Percentiles rank a stretch among this genome's conserved stretches.
These are phyloP conservation scores for Yamadazyma akitaensis DNA, from an alignment of 805 yeast species.

Conservation along the genomic window DNA sequence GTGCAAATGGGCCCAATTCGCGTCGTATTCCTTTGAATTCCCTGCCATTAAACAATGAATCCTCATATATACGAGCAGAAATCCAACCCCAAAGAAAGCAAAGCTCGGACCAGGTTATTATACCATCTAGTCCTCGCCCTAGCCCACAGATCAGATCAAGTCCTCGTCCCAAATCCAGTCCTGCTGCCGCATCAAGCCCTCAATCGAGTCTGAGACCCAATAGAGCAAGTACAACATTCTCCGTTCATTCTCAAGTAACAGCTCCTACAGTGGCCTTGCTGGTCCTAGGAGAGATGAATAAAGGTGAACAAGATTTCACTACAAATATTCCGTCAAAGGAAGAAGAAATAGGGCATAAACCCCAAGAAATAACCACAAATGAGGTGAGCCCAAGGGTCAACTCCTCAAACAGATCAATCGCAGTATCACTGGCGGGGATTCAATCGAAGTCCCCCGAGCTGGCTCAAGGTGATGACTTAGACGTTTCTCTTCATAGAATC, in stretches of 20 bases:
- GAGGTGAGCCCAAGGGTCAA: too few relatives aligned
- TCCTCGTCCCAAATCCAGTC: neutral
- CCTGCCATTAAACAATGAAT: conserved; percentile 3
- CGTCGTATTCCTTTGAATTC: neutral
- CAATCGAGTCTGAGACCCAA: conserved; percentile 5
- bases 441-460: neutral
- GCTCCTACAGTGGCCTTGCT: conserved; percentile 7
- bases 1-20: neutral
- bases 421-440: neutral
- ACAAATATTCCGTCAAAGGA: neutral
- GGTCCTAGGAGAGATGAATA: neutral
- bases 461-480: conserved; percentile 1
- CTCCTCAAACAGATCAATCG: too few relatives aligned
- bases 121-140: neutral
- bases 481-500: conserved; percentile 12
- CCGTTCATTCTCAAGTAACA: conserved; percentile 7
- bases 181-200: conserved; percentile 1
- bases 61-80: neutral
- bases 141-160: too few relatives aligned
- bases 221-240: conserved; percentile 3
- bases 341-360: neutral
- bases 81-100: neutral
- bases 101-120: conserved; percentile 1
- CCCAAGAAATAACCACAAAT: neutral
- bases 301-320: neutral